phyloP scores from a whole-genome alignment of 495 filamentous ascomycete species.

The Neurospora africana region DNA sequence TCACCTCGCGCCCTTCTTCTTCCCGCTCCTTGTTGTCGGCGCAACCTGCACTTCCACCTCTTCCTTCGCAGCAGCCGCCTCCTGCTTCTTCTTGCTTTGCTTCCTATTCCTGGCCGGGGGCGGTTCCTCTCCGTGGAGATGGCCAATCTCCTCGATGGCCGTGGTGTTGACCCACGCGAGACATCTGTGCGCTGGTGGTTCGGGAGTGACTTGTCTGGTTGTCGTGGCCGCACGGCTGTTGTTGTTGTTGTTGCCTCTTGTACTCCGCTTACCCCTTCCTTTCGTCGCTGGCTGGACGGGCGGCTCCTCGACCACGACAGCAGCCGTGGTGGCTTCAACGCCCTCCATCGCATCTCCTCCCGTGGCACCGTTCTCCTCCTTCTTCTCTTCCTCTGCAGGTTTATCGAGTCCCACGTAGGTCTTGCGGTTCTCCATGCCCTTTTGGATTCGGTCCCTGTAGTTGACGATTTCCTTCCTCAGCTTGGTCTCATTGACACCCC shows the following conservation, averaged over 20 bases:
- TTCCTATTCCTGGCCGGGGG: conserved; percentile 52
- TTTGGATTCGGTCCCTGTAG: conserved; percentile 65
- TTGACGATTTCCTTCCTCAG: conserved; percentile 72
- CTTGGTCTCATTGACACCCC: conserved; percentile 72
- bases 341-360: conserved; percentile 12
- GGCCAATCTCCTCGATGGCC: conserved; percentile 64
- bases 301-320: background rate
- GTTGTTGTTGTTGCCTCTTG: conserved; percentile 38
- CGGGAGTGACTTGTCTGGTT: conserved; percentile 29
- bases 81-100: conserved; percentile 33
- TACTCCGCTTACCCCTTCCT: conserved; percentile 56
- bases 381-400: conserved; percentile 35
- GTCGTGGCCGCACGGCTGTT: conserved; percentile 45
- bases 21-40: conserved; percentile 14
- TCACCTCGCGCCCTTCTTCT: conserved; percentile 1
- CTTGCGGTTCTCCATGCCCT: conserved; percentile 69
- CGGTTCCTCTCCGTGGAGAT: conserved; percentile 71
- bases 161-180: conserved; percentile 73
- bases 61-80: conserved; percentile 8
- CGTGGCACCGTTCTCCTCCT: conserved; percentile 32
- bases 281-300: conserved; percentile 21
- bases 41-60: conserved; percentile 6
- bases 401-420: conserved; percentile 49
- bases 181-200: conserved; percentile 51
- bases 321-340: background rate